Percentiles rank a stretch among this genome's conserved stretches.
These are phyloP conservation scores for Lactifluus pinguis DNA, from an alignment of 768 basidiomycete species.

Conservation along the genomic window DNA sequence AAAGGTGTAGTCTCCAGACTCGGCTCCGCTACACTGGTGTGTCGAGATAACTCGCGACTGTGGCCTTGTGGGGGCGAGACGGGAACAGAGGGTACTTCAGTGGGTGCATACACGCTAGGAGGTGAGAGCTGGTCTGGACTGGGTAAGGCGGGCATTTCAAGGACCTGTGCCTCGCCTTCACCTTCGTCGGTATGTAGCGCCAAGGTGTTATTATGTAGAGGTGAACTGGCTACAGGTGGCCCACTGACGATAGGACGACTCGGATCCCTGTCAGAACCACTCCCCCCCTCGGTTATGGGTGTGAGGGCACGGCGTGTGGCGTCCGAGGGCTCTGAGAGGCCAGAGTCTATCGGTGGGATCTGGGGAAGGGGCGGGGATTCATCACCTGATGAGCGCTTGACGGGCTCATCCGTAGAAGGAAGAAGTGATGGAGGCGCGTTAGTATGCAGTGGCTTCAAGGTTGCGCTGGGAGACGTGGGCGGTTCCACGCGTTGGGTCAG, in stretches of 20 bases:
- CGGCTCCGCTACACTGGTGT: neutral
- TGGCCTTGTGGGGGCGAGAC: neutral
- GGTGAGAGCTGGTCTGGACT: neutral
- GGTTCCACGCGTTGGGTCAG: slow-evolving; percentile 56
- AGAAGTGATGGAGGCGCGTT: slow-evolving; percentile 3
- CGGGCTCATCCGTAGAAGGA: slow-evolving; percentile 1
- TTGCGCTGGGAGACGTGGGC: slow-evolving; percentile 16
- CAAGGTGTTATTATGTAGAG: neutral
- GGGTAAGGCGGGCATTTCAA: neutral
- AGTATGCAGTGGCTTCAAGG: neutral
- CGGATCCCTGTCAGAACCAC: slow-evolving; percentile 19
- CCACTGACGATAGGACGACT: neutral
- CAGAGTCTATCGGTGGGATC: slow-evolving; percentile 54
- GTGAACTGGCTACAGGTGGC: neutral
- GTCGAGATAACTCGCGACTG: neutral
- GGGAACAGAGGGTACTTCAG: neutral
- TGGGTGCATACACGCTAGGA: slow-evolving; percentile 5
- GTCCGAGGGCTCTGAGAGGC: slow-evolving; percentile 15
- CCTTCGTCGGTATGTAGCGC: neutral
- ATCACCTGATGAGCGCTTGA: neutral
- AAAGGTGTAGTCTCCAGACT: neutral
- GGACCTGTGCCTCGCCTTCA: neutral
- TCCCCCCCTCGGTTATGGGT: slow-evolving; percentile 54
- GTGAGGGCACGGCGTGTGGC: slow-evolving; percentile 23
- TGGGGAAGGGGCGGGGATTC: slow-evolving; percentile 29